Base-by-base conservation (phyloP, 345 rosid species). In the Hirschfeldia incana region DNA sequence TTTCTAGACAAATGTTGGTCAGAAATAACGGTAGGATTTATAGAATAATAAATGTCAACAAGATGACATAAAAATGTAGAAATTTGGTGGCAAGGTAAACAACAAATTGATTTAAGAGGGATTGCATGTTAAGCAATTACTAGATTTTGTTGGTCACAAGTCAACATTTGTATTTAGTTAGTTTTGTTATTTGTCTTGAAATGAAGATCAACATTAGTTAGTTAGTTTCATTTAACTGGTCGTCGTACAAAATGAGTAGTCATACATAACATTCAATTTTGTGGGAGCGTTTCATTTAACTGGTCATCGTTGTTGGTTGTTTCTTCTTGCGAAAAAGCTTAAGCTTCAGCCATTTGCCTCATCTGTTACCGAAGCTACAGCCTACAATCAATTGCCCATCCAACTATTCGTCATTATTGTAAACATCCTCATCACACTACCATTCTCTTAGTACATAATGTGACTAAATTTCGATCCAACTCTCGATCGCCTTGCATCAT, bases 1-100 rank as follows among this genome's bases (percentile, higher is more conserved):
- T 73, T 2, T 28, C 21, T 70, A 37, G 46, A 39, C 21, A 39
- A 39, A 39, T 39, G 46, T 10, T 39, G 49, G 49, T 42, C 49
- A 42, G 4, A 42, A 11, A 42, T 12, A 42, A 42, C 49, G 49
- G 49, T 42, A 42, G 49, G 49, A 42, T 42, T 42, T 42, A 42
- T 42, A 42, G 49, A 42, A 42, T 42, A 42, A 42, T 42, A 2
- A 42, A 42, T 42, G 72, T 65, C 65, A 53, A 65, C 78, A 65
- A 75, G 21, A 36, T 75, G 65, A 75, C 72, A 75, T 36, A 66
- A 66, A 53, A 37, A 66, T 28, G 9, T 5, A 75, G 65, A 66
- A 37, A 57, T 66, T 57, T 74, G 77, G 77, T 74, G 27, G 63
- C 63, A 65, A 74, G 34, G 13, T 67, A 66, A 55, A 39, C 78